These are phyloP conservation scores for Talaromyces sp. DNA, from an alignment of 2,329 filamentous ascomycete genomes.

Conservation along the genomic window DNA sequence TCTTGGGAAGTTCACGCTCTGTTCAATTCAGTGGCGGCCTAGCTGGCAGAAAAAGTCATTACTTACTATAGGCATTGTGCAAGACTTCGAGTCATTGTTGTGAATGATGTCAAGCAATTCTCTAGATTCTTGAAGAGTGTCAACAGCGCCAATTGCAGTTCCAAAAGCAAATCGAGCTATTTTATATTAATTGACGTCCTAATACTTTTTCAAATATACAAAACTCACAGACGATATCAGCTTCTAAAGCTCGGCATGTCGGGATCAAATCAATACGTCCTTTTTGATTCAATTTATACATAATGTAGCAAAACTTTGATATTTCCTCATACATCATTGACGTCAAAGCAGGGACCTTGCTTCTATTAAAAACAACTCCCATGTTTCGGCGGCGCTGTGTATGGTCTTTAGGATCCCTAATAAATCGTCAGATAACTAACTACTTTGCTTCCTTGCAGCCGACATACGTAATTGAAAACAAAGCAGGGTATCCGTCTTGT, in stretches of 20 bases:
- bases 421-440: background rate
- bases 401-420: background rate
- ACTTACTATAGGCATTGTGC: slow-evolving; percentile 1
- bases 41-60: background rate
- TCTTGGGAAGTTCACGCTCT: background rate
- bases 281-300: background rate
- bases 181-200: background rate
- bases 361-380: slow-evolving; percentile 1
- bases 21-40: background rate
- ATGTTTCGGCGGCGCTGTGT: slow-evolving; percentile 1
- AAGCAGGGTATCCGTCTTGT: background rate
- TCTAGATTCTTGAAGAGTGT: background rate
- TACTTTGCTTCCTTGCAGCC: background rate
- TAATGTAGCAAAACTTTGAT: background rate
- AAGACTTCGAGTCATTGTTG: background rate
- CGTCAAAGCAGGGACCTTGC: background rate
- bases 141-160: background rate
- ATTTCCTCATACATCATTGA: background rate
- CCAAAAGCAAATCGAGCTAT: background rate
- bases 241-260: background rate
- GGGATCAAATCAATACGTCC: background rate
- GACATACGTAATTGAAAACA: slow-evolving; percentile 2
- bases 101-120: background rate
- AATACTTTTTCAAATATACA: background rate
- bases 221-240: slow-evolving; percentile 3